Evolutionary conservation across 371 early-diverging fungal genomes (phyloP).

Genomic region (Smittium culicis): DNA sequence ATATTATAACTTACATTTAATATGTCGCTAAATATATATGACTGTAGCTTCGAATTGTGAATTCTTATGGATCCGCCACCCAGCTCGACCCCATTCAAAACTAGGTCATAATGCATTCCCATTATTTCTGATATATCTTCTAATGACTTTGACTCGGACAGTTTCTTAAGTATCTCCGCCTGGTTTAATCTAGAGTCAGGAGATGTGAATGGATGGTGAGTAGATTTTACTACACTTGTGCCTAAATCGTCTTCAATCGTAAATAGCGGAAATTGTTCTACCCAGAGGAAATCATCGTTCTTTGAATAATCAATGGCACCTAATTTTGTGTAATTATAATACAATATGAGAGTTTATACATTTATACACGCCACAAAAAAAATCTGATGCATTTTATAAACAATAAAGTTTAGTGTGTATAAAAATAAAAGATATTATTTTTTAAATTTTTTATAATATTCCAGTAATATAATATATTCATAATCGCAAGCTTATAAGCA

Average conservation of each 20-base stretch:
- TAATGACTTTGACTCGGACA: neutral
- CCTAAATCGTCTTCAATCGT: constrained; percentile 38
- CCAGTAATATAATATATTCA: too few relatives aligned
- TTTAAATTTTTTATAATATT: too few relatives aligned
- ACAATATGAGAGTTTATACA: too few relatives aligned
- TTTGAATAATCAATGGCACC: constrained; percentile 31
- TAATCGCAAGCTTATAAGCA: too few relatives aligned
- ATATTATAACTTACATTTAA: constrained; percentile 42
- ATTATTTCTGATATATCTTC: constrained; percentile 23
- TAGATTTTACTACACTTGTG: constrained; percentile 37
- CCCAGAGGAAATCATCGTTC: constrained; percentile 64
- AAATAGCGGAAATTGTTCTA: constrained; percentile 79
- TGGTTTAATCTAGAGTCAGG: constrained; percentile 49
- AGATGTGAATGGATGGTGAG: constrained; percentile 89
- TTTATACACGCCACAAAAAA: too few relatives aligned
- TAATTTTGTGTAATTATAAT: neutral
- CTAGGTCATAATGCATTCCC: constrained; percentile 84
- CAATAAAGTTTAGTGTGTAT: too few relatives aligned
- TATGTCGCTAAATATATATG: constrained; percentile 52
- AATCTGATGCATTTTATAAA: too few relatives aligned
- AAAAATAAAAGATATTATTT: too few relatives aligned
- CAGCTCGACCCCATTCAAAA: constrained; percentile 81
- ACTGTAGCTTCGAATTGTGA: constrained; percentile 64
- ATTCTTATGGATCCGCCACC: constrained; percentile 87
- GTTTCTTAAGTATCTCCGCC: neutral